Conservation (phyloP, 441 rosid species). For the Bruguiera hainesii region DNA sequence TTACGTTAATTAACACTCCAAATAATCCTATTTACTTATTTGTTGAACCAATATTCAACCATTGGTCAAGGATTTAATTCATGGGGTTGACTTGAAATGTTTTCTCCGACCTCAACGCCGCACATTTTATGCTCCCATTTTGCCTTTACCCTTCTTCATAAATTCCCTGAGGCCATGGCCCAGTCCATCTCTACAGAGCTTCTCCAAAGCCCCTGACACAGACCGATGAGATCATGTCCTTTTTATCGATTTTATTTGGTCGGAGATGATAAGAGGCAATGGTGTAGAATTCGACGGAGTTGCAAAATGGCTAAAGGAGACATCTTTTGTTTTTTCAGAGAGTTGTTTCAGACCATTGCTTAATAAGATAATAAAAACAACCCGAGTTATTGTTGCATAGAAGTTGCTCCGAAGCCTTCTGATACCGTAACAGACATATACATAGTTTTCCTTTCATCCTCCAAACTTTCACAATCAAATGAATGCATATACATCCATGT, state of each 20-base stretch:
- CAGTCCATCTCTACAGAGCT: conserved; percentile 66
- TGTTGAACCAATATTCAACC: too few relatives aligned
- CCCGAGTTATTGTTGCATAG: too few relatives aligned
- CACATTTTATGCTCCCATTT: conserved; percentile 14
- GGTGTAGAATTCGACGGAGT: conserved; percentile 45
- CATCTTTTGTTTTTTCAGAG: conserved; percentile 20
- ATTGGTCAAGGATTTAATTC: conserved; percentile 19
- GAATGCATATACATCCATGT: too few relatives aligned
- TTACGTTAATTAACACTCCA: too few relatives aligned
- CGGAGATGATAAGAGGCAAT: conserved; percentile 19
- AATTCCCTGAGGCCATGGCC: conserved; percentile 42
- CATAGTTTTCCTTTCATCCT: too few relatives aligned
- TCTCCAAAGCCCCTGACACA: conserved; percentile 31
- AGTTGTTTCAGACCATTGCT: too few relatives aligned
- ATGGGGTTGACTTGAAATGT: conserved; percentile 73
- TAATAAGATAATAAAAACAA: too few relatives aligned
- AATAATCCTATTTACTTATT: too few relatives aligned
- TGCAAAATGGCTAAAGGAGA: conserved; percentile 45
- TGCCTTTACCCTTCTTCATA: conserved; percentile 16
- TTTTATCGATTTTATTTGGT: conserved; percentile 61
- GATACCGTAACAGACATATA: too few relatives aligned
- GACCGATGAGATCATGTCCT: conserved; percentile 79
- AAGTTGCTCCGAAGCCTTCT: too few relatives aligned
- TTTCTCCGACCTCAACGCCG: conserved; percentile 56
- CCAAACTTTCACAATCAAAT: too few relatives aligned